A percentile compares a stretch with the other conserved stretches of the same genome.
These are phyloP conservation scores for Acanthamoeba pearcei DNA, from an alignment of 208 protist genomes.

Conservation along the genomic window DNA sequence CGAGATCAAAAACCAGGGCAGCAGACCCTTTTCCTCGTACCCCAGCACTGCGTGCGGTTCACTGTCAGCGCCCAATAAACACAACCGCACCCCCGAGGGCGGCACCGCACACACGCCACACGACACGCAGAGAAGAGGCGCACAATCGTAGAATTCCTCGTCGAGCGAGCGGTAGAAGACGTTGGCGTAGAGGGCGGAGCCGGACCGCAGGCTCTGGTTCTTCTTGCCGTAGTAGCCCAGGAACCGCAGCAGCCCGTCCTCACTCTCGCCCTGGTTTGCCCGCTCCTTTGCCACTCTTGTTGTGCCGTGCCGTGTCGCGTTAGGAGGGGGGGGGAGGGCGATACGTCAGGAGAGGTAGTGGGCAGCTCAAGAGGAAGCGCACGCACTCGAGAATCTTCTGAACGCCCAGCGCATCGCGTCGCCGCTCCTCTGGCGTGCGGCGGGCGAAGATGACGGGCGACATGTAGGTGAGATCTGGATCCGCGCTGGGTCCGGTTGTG, in stretches of 20 bases:
- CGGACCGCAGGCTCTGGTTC: constrained; percentile 7
- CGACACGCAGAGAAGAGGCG: background rate
- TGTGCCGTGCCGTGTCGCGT: background rate
- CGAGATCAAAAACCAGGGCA: constrained; percentile 29
- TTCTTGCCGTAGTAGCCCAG: constrained; percentile 53
- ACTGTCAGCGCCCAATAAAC: background rate
- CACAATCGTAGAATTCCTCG: constrained; percentile 39
- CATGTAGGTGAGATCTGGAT: background rate
- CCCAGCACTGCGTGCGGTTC: background rate
- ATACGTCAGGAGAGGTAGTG: background rate
- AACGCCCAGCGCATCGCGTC: background rate
- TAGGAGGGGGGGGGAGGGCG: background rate
- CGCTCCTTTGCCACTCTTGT: constrained; percentile 17
- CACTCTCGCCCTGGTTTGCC: background rate
- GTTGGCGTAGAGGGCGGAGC: constrained; percentile 41
- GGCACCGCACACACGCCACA: background rate
- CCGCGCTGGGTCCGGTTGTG: too few relatives aligned
- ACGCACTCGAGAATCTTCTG: constrained; percentile 24
- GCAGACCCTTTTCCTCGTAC: constrained; percentile 28
- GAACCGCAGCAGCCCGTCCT: constrained; percentile 14
- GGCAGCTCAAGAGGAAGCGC: background rate
- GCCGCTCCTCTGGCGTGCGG: constrained; percentile 20
- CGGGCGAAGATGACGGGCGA: constrained; percentile 42
- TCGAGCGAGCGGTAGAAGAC: constrained; percentile 46
- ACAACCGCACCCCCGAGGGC: too few relatives aligned